Base-by-base conservation (phyloP, 352 stramenopile species). In the Saprolegnia parasitica region DNA sequence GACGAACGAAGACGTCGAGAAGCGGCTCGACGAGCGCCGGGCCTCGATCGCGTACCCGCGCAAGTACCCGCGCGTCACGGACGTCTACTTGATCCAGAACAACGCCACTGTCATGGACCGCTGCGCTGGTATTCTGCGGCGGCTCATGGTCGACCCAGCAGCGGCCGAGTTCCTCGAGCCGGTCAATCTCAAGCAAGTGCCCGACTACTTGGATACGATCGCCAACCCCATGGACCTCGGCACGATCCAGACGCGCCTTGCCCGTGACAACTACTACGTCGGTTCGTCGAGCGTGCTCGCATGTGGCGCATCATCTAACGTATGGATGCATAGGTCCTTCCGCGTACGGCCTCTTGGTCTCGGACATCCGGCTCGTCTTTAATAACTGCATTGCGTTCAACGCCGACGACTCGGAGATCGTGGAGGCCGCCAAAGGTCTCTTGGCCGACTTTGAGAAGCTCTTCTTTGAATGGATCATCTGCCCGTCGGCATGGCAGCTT, bases 381-480 rank as follows among this genome's bases (percentile, higher is more conserved):
- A 75, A 68, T 18, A 96, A 96, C 68, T 96, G 89, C 71, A 93
- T 93, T 60, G 74, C 76, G 21, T 96, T 92, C 76, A 96, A 96
- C 72, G 77, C 77, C 0, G 81, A 89, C 37, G 83, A 76, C 26
- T 96, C 88, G 0, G 86, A 89, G 21, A 96, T 96, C 65, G 92
- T 81, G 80, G 50, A 75, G 26, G 74, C 90, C 68, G 86, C 88
- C 2, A 73, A 94, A 42, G 80, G 81, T 11, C 73, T 96, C 4
- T 67, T 88, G 6, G 81, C 81, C 65, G 82, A 76, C 3, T 96
- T 96, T 66, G 88, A 96, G 52, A 93, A 93, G 60, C 93, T 88
- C 81, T 68, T 92, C 24, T 93, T 93, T 71, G 84, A 96, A 23
- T 96, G 88, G 88, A 68, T 95, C 56, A 67, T 94, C 26, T 82